Evolutionary conservation across 768 basidiomycete genomes (phyloP).

Genomic region (Rubroboletus pulcherrimus): DNA sequence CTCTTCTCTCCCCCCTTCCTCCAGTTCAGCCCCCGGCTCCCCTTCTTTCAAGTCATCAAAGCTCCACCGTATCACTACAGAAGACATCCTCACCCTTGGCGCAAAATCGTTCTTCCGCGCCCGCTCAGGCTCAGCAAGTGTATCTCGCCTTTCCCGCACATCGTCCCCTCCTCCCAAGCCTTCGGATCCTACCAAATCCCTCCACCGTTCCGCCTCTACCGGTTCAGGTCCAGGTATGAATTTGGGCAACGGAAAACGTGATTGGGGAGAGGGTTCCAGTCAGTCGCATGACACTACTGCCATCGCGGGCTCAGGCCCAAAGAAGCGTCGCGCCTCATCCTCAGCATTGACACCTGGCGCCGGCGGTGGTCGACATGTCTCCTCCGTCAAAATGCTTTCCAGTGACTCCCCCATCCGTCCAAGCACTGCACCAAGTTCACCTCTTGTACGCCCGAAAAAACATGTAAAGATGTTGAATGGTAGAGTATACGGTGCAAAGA

Average conservation of each 20-base stretch:
- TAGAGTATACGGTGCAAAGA: slow-evolving; percentile 66
- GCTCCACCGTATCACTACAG: slow-evolving; percentile 22
- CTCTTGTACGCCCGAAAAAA: slow-evolving; percentile 10
- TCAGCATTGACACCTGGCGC: slow-evolving; percentile 21
- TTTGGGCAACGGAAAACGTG: not conserved
- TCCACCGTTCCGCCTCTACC: slow-evolving; percentile 20
- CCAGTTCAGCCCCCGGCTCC: slow-evolving; percentile 13
- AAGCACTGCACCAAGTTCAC: slow-evolving; percentile 12
- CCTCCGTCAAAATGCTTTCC: slow-evolving; percentile 4
- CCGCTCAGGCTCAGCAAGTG: slow-evolving; percentile 16
- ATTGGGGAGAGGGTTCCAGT: slow-evolving; percentile 2
- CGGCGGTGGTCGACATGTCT: slow-evolving; percentile 30
- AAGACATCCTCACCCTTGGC: slow-evolving; percentile 30
- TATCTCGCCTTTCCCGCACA: not conserved
- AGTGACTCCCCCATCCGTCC: not conserved
- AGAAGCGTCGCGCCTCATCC: slow-evolving; percentile 22
- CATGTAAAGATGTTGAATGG: slow-evolving; percentile 79
- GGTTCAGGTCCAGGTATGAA: slow-evolving; percentile 11
- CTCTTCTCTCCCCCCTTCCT: slow-evolving; percentile 12
- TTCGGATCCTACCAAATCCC: slow-evolving; percentile 2
- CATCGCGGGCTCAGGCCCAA: slow-evolving; percentile 3
- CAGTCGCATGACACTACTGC: not conserved
- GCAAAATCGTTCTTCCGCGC: slow-evolving; percentile 30
- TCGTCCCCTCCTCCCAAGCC: slow-evolving; percentile 18
- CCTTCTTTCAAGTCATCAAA: slow-evolving; percentile 10